Percentiles rank a stretch among this genome's conserved stretches.
Evolutionary conservation across 1,284 basidiomycete species (phyloP).

Genomic region (Schizopora paradoxa): DNA sequence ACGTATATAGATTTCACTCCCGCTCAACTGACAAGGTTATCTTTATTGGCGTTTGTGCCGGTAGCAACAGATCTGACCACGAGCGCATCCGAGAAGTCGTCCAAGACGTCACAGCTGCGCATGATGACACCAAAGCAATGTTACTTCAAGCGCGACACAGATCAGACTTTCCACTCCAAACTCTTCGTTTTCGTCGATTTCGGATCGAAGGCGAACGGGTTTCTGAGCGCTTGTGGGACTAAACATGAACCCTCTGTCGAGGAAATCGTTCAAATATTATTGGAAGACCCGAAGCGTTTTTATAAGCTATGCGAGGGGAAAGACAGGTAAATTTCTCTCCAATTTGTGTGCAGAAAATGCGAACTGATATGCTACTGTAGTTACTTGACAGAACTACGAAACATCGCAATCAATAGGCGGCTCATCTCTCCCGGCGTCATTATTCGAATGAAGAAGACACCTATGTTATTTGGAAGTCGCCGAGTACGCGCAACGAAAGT

Average conservation of each 20-base stretch:
- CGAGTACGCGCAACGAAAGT: constrained; percentile 38
- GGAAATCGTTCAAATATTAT: constrained; percentile 64
- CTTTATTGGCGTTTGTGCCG: constrained; percentile 54
- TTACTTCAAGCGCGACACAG: constrained; percentile 53
- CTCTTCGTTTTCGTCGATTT: constrained; percentile 90
- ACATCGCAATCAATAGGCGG: constrained; percentile 74
- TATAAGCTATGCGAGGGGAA: constrained; percentile 62
- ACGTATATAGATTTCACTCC: constrained; percentile 41
- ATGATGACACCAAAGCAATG: constrained; percentile 62
- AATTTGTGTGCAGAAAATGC: neutral
- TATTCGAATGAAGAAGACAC: constrained; percentile 59
- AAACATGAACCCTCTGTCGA: constrained; percentile 84
- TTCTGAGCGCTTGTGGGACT: constrained; percentile 85
- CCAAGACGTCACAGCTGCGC: constrained; percentile 29
- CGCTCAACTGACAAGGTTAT: constrained; percentile 42
- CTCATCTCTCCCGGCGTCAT: constrained; percentile 54
- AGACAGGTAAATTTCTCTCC: constrained; percentile 44
- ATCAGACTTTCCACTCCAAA: constrained; percentile 62
- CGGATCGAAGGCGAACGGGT: constrained; percentile 76
- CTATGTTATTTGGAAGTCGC: constrained; percentile 72
- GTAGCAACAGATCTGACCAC: constrained; percentile 18
- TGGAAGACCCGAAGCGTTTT: constrained; percentile 64
- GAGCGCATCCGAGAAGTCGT: constrained; percentile 25
- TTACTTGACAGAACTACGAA: constrained; percentile 79
- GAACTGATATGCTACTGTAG: constrained; percentile 34